phyloP scores from a whole-genome alignment of 1,139 yeast species.

The Saccharomycopsis hybrid region DNA sequence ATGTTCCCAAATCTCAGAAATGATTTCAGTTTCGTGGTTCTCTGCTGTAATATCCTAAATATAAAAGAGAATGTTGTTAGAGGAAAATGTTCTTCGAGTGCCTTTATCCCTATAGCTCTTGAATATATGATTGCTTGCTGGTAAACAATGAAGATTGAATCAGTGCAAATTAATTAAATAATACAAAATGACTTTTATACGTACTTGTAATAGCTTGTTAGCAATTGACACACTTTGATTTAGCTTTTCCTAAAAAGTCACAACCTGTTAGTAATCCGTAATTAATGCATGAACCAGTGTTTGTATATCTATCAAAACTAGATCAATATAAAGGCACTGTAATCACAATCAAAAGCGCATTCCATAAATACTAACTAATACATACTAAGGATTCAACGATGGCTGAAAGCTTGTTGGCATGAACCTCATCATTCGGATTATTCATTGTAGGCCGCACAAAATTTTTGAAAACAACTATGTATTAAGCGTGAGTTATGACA shows the following conservation, averaged over 20 bases:
- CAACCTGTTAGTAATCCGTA: no score
- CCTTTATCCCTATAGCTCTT: constrained; percentile 61
- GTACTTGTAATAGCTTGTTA: constrained; percentile 48
- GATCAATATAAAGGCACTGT: neutral
- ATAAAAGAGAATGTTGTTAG: constrained; percentile 67
- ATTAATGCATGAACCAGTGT: constrained; percentile 15
- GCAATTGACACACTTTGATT: constrained; percentile 65
- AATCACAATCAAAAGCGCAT: no score
- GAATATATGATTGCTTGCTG: constrained; percentile 29
- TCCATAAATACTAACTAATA: no score
- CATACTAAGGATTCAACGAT: constrained; percentile 71
- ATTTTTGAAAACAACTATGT: neutral
- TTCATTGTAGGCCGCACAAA: constrained; percentile 52
- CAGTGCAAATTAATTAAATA: no score
- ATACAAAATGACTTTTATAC: no score
- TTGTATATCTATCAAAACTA: no score
- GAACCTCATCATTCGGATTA: constrained; percentile 86
- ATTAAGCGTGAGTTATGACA: no score
- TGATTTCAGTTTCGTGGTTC: constrained; percentile 20
- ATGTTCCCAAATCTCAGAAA: constrained; percentile 20
- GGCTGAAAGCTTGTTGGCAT: constrained; percentile 69
- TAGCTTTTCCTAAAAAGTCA: constrained; percentile 52
- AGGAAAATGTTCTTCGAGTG: no score
- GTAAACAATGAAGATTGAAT: no score
- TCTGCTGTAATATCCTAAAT: constrained; percentile 34